phyloP scores from a whole-genome alignment of 2,329 filamentous ascomycete genomes.

The Apiospora pterosperma region DNA sequence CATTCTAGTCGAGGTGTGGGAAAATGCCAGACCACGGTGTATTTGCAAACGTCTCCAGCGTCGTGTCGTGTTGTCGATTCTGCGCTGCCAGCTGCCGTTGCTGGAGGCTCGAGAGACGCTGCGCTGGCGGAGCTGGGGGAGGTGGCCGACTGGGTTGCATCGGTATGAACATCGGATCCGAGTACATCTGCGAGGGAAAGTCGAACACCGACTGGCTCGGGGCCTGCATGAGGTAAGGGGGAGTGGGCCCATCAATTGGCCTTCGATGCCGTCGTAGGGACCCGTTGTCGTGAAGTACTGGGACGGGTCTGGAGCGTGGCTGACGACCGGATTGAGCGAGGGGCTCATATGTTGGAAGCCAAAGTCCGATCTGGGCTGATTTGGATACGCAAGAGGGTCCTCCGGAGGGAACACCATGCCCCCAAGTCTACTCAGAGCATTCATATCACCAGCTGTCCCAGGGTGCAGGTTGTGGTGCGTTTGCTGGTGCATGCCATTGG shows the following conservation, averaged over 20 bases:
- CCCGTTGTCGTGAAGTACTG: conserved; percentile 32
- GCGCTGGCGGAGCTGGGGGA: conserved; percentile 23
- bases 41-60: conserved; percentile 37
- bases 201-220: conserved; percentile 41
- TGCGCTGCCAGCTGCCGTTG: conserved; percentile 15
- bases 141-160: conserved; percentile 29
- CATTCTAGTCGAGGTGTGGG: conserved; percentile 17
- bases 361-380: conserved; percentile 66
- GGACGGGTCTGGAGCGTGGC: not conserved
- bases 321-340: not conserved
- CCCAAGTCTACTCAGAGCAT: conserved; percentile 14
- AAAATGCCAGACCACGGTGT: conserved; percentile 28
- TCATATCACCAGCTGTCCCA: conserved; percentile 28
- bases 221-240: conserved; percentile 65
- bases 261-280: conserved; percentile 63
- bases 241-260: conserved; percentile 67
- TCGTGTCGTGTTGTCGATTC: conserved; percentile 16
- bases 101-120: conserved; percentile 12
- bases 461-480: conserved; percentile 13
- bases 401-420: conserved; percentile 78
- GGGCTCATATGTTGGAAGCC: conserved; percentile 27
- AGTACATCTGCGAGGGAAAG: conserved; percentile 42
- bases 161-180: conserved; percentile 39
- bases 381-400: conserved; percentile 77
- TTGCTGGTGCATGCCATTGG: not conserved